Percentiles rank a stretch among this genome's conserved stretches.
phyloP scores from a whole-genome alignment of 768 basidiomycete genomes.

The Mycena rosella region DNA sequence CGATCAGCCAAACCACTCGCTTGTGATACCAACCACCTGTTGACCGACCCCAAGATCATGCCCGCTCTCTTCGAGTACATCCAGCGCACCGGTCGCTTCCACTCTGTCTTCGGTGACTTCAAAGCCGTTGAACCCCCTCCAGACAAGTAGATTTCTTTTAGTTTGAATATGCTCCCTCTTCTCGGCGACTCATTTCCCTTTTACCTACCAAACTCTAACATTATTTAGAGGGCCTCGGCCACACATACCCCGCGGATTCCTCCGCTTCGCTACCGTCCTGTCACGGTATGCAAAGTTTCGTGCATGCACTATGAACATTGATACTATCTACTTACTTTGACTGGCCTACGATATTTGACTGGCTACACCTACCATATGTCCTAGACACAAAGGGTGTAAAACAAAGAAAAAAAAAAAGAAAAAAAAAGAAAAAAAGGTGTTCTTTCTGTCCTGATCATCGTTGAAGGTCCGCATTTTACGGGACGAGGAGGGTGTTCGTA shows the following conservation, averaged over 20 bases:
- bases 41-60: neutral
- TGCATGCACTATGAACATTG: neutral
- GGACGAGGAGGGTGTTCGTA: no score
- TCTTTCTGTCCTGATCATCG: no score
- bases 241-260: neutral
- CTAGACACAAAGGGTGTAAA: neutral
- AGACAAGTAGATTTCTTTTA: neutral
- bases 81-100: neutral
- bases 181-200: neutral
- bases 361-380: neutral
- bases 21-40: neutral
- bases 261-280: neutral
- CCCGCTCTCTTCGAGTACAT: neutral
- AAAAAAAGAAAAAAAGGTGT: no score
- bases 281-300: constrained; percentile 2
- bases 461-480: no score
- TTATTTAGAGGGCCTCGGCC: neutral
- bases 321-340: neutral
- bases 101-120: constrained; percentile 2
- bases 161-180: no score
- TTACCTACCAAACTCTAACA: neutral
- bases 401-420: neutral
- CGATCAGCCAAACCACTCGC: neutral
- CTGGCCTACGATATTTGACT: neutral
- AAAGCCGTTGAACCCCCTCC: neutral